Evolutionary conservation across 768 basidiomycete species (phyloP).

Genomic region (Dentipellis fragilis): DNA sequence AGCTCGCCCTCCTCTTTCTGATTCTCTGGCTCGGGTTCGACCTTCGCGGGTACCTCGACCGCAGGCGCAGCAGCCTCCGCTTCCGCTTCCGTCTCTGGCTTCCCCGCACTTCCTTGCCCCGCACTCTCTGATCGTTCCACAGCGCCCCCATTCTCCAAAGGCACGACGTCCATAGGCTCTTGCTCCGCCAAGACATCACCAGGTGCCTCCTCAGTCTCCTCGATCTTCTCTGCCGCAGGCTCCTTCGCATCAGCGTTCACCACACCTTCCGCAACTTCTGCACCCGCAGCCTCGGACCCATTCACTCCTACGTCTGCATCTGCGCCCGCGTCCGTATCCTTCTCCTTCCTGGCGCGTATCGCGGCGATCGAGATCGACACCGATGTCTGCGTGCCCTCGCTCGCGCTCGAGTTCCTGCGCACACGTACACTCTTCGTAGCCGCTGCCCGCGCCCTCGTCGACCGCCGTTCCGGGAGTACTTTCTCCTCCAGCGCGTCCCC

Average conservation of each 20-base stretch:
- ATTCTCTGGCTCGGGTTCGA: background rate
- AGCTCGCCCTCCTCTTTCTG: constrained; percentile 4
- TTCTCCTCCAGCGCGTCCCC: constrained; percentile 10
- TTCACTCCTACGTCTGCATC: background rate
- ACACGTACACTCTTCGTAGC: constrained; percentile 4
- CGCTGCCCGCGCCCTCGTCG: constrained; percentile 14
- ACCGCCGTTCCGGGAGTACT: constrained; percentile 11
- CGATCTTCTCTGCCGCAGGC: background rate
- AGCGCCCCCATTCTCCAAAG: too few species aligned
- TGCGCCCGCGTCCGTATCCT: background rate
- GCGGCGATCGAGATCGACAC: constrained; percentile 13
- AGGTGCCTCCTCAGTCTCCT: background rate
- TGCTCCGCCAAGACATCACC: too few species aligned
- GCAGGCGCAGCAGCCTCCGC: background rate
- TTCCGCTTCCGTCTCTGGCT: too few species aligned
- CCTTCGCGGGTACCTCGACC: background rate
- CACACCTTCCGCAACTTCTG: too few species aligned
- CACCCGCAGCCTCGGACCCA: too few species aligned
- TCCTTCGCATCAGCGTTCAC: background rate
- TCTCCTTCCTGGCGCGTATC: constrained; percentile 10
- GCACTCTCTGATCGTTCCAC: too few species aligned
- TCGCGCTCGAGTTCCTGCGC: constrained; percentile 14
- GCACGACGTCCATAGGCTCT: too few species aligned
- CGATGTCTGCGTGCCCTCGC: constrained; percentile 14
- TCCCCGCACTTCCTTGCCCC: too few species aligned